phyloP scores from a whole-genome alignment of 208 protist genomes.

The Sergeia podlipaevii region DNA sequence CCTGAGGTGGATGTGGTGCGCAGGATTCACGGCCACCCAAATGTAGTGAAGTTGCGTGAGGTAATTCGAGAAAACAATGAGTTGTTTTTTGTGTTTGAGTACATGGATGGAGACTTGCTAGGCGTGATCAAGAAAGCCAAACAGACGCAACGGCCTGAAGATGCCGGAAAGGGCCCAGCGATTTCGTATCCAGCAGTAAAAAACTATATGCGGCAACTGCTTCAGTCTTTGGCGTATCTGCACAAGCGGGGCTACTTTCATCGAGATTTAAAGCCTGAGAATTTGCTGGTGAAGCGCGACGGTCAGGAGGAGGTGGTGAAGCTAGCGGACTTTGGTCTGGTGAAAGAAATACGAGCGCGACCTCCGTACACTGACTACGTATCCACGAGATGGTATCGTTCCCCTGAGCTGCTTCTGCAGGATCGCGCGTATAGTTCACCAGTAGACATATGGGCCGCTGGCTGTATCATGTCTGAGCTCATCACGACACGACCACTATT shows the following conservation, averaged over 20 bases:
- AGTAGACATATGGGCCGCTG: constrained; percentile 95
- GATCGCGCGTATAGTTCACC: constrained; percentile 90
- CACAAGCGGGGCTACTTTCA: constrained; percentile 97
- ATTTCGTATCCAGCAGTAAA: constrained; percentile 88
- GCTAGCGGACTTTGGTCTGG: constrained; percentile 93
- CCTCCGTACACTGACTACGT: constrained; percentile 95
- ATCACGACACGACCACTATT: constrained; percentile 97
- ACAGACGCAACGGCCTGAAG: constrained; percentile 36
- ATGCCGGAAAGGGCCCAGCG: constrained; percentile 19
- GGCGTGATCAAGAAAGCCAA: constrained; percentile 93
- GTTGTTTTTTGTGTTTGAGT: constrained; percentile 97
- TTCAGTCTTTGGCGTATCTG: constrained; percentile 95
- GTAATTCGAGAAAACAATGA: constrained; percentile 97
- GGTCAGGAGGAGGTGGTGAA: constrained; percentile 89
- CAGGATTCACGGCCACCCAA: constrained; percentile 94
- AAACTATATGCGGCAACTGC: constrained; percentile 88
- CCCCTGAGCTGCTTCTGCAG: constrained; percentile 98
- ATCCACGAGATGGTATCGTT: constrained; percentile 98
- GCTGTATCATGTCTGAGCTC: constrained; percentile 98
- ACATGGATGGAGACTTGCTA: constrained; percentile 96
- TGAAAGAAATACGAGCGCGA: constrained; percentile 48
- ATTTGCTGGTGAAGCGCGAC: constrained; percentile 87
- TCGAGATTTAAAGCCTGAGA: constrained; percentile 98
- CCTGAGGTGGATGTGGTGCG: constrained; percentile 93
- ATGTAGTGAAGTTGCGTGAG: constrained; percentile 97